These are phyloP conservation scores for Aegilops umbellulata DNA, from an alignment of 176 grass and related monocot species.

Conservation along the genomic window DNA sequence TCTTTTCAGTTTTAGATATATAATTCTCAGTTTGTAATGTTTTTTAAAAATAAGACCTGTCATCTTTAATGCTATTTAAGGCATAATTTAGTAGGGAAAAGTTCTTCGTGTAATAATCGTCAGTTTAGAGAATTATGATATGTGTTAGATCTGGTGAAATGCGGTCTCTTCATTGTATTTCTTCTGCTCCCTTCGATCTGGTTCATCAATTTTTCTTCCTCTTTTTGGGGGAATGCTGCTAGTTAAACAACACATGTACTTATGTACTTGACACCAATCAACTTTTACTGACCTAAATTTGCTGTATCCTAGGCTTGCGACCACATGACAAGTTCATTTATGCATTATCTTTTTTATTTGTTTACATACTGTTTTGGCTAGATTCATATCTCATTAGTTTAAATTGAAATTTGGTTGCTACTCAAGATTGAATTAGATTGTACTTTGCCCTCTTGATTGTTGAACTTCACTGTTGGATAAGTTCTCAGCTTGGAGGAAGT, in stretches of 20 bases:
- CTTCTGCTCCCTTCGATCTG: neutral
- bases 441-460: neutral
- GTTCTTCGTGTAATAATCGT: neutral
- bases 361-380: neutral
- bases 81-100: neutral
- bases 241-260: neutral
- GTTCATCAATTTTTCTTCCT: neutral
- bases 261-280: neutral
- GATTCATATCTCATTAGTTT: neutral
- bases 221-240: neutral
- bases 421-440: neutral
- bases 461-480: neutral
- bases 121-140: neutral
- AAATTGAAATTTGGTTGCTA: neutral
- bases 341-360: neutral
- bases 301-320: neutral
- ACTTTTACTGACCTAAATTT: neutral
- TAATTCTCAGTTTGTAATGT: neutral
- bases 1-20: neutral
- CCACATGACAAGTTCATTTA: neutral
- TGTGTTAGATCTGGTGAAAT: neutral
- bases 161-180: neutral
- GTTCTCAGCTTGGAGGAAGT: neutral
- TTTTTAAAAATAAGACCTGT: neutral
- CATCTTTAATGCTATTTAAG: neutral